Conservation (phyloP, 768 basidiomycete genomes). For the Collybia sordida region DNA sequence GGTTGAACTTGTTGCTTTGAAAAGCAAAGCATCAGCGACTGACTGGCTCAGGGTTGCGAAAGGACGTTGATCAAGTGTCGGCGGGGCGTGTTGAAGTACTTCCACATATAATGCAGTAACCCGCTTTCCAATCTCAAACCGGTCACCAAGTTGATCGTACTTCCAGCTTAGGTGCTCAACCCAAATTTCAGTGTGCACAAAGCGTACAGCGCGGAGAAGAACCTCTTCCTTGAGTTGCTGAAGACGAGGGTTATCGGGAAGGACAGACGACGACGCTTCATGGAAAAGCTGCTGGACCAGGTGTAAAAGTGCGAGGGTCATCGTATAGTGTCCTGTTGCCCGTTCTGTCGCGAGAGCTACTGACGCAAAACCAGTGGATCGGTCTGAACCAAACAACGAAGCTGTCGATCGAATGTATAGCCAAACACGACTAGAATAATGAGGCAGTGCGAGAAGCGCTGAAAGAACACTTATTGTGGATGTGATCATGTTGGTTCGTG, state of each 20-base stretch:
- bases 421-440: constrained; percentile 85
- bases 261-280: constrained; percentile 63
- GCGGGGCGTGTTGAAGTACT: constrained; percentile 64
- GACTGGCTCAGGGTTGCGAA: constrained; percentile 61
- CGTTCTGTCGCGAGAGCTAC: constrained; percentile 71
- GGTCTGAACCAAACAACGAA: constrained; percentile 71
- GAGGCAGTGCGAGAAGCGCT: constrained; percentile 70
- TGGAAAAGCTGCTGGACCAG: constrained; percentile 75
- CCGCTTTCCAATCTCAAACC: constrained; percentile 78
- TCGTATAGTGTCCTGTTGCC: constrained; percentile 72
- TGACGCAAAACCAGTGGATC: constrained; percentile 54
- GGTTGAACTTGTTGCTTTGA: constrained; percentile 74
- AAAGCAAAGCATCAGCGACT: constrained; percentile 69
- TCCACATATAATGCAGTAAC: constrained; percentile 66
- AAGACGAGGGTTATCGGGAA: constrained; percentile 57
- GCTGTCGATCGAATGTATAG: constrained; percentile 80
- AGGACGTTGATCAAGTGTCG: constrained; percentile 50
- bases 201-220: constrained; percentile 69
- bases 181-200: constrained; percentile 89
- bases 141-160: constrained; percentile 76
- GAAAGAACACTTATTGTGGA: constrained; percentile 82
- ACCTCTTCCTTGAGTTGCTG: constrained; percentile 84
- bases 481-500: constrained; percentile 65
- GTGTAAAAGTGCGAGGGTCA: constrained; percentile 76
- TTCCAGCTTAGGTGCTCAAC: constrained; percentile 84